Evolutionary conservation across 345 rosid species (phyloP).

Genomic region (Fremontodendron californicum): DNA sequence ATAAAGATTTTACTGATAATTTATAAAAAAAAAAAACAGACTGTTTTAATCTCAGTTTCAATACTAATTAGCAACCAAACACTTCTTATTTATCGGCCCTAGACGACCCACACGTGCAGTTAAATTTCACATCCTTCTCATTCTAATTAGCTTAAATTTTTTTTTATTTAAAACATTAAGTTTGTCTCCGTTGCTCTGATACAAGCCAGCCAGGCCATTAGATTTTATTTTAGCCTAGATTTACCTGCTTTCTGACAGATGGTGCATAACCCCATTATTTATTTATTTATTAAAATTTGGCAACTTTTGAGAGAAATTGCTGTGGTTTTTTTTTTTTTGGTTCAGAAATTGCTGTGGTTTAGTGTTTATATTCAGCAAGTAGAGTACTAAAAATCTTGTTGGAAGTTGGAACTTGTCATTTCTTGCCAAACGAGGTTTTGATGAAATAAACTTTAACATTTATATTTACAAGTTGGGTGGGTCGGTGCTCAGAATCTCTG

Average conservation of each 20-base stretch:
- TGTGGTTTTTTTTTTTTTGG: too few relatives aligned
- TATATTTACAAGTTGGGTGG: slow-evolving; percentile 25
- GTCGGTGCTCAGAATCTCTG: not conserved
- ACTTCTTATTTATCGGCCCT: not conserved
- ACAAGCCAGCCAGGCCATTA: not conserved
- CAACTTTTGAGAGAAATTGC: not conserved
- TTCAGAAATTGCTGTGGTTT: not conserved
- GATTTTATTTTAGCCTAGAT: not conserved
- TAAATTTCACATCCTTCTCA: not conserved
- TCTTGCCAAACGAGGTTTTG: slow-evolving; percentile 19
- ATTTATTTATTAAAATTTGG: not conserved
- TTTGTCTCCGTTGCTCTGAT: not conserved
- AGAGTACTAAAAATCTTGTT: not conserved
- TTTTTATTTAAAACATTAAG: too few relatives aligned
- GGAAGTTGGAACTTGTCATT: not conserved
- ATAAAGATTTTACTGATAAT: too few relatives aligned
- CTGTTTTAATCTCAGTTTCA: too few relatives aligned
- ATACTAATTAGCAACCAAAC: not conserved
- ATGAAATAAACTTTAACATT: not conserved
- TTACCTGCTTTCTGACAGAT: not conserved
- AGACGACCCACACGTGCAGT: not conserved
- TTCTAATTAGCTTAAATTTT: not conserved
- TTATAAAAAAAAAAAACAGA: too few relatives aligned
- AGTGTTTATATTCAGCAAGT: not conserved
- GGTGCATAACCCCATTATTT: not conserved